Evolutionary conservation across 73 alveolate genomes (phyloP).

Genomic region (Stentor coeruleus): DNA sequence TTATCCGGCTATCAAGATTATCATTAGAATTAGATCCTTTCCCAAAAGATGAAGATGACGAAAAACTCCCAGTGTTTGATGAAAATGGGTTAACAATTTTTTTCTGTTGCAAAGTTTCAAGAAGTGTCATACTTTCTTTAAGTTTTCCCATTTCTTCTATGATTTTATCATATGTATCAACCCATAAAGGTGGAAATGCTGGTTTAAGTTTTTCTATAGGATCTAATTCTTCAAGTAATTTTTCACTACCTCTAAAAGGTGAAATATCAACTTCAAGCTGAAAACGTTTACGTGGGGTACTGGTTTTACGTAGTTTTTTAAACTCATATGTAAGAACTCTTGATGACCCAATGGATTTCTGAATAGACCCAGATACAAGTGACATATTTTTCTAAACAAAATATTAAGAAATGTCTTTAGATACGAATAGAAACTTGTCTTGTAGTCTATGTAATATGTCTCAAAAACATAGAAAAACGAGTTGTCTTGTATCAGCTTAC

Average conservation of each 20-base stretch:
- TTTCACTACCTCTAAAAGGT: background rate
- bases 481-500: no score
- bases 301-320: background rate
- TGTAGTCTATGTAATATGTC: no score
- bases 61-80: constrained; percentile 18
- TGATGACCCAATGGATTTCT: background rate
- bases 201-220: background rate
- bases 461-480: background rate
- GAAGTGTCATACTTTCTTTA: constrained; percentile 4
- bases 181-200: constrained; percentile 29
- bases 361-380: background rate
- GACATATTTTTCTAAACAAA: background rate
- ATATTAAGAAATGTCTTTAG: background rate
- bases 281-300: background rate
- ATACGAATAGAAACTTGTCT: background rate
- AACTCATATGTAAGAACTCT: background rate
- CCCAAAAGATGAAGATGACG: background rate
- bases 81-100: background rate
- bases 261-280: background rate
- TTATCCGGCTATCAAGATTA: background rate
- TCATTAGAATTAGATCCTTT: background rate
- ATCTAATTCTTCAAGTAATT: background rate
- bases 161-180: constrained; percentile 22
- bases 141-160: constrained; percentile 18
- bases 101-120: constrained; percentile 2